Conservation (phyloP, 2,329 filamentous ascomycete species). For the Arthrocladium fulminans region DNA sequence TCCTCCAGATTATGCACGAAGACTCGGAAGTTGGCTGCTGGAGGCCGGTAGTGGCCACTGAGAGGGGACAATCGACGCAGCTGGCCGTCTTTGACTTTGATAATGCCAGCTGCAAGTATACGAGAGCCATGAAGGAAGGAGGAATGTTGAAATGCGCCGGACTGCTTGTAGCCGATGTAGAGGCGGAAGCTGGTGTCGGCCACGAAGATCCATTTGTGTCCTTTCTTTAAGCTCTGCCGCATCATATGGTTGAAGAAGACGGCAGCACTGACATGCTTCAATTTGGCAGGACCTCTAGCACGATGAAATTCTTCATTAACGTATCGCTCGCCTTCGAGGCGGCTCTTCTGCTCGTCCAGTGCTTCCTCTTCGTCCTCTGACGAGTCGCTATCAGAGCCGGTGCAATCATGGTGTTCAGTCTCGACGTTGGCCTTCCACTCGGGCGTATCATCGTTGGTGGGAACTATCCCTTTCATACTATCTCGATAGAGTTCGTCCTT, state of each 20-base stretch:
- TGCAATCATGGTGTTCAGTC: constrained; percentile 18
- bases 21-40: constrained; percentile 70
- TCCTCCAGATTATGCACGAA: constrained; percentile 67
- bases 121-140: constrained; percentile 78
- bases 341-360: constrained; percentile 9
- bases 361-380: constrained; percentile 15
- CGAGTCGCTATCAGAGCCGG: constrained; percentile 25
- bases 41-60: constrained; percentile 75
- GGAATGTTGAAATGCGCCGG: constrained; percentile 81
- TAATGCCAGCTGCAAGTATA: constrained; percentile 72
- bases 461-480: constrained; percentile 65
- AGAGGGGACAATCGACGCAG: constrained; percentile 62
- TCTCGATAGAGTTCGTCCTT: constrained; percentile 48
- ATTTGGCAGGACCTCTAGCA: constrained; percentile 51
- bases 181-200: constrained; percentile 70
- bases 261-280: constrained; percentile 60
- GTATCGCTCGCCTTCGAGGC: constrained; percentile 53
- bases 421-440: constrained; percentile 36
- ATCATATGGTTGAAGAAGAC: constrained; percentile 71
- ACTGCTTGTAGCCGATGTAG: constrained; percentile 84
- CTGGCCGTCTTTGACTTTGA: constrained; percentile 74
- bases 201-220: constrained; percentile 88
- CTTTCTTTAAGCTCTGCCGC: constrained; percentile 62
- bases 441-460: constrained; percentile 51
- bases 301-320: constrained; percentile 55